These are phyloP conservation scores for Pseudohalonectria lignicola DNA, from an alignment of 2,329 filamentous ascomycete genomes.

Conservation along the genomic window DNA sequence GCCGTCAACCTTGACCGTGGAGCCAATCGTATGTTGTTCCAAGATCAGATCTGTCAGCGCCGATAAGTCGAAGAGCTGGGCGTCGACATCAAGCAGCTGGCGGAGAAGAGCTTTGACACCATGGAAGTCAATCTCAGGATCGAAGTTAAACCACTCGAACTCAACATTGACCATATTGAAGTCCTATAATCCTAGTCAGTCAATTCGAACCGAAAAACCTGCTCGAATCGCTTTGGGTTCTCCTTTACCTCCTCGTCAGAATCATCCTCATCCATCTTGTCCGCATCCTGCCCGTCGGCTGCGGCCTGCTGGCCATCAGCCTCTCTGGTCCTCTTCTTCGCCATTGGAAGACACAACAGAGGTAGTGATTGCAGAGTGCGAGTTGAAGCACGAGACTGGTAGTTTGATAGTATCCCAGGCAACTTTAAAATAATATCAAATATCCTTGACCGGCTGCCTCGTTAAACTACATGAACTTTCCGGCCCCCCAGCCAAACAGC, in stretches of 20 bases:
- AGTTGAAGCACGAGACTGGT: too few species aligned
- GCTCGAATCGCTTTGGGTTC: not conserved
- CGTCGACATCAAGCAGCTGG: slow-evolving; percentile 86
- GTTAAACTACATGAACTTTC: too few species aligned
- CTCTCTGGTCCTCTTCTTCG: slow-evolving; percentile 24
- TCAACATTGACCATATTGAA: slow-evolving; percentile 90
- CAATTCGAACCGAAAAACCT: slow-evolving; percentile 5
- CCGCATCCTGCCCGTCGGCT: slow-evolving; percentile 13
- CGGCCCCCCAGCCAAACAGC: too few species aligned
- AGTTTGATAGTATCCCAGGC: too few species aligned
- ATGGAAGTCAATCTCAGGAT: slow-evolving; percentile 83
- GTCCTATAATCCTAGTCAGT: too few species aligned
- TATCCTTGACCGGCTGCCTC: too few species aligned
- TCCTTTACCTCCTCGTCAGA: slow-evolving; percentile 39
- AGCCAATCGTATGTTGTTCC: slow-evolving; percentile 77
- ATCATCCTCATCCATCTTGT: slow-evolving; percentile 29
- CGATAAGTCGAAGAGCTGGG: slow-evolving; percentile 76
- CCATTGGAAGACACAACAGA: too few species aligned
- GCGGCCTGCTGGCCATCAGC: slow-evolving; percentile 15
- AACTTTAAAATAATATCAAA: too few species aligned
- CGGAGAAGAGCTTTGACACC: slow-evolving; percentile 82
- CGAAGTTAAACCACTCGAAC: slow-evolving; percentile 98
- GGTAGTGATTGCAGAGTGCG: too few species aligned
- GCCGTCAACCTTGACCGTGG: slow-evolving; percentile 94
- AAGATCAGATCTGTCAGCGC: slow-evolving; percentile 74